Evolutionary conservation across 2,329 filamentous ascomycete species (phyloP), one percentile per base, ranked within the genome.

Genomic region (Alternaria tenuissima): DNA sequence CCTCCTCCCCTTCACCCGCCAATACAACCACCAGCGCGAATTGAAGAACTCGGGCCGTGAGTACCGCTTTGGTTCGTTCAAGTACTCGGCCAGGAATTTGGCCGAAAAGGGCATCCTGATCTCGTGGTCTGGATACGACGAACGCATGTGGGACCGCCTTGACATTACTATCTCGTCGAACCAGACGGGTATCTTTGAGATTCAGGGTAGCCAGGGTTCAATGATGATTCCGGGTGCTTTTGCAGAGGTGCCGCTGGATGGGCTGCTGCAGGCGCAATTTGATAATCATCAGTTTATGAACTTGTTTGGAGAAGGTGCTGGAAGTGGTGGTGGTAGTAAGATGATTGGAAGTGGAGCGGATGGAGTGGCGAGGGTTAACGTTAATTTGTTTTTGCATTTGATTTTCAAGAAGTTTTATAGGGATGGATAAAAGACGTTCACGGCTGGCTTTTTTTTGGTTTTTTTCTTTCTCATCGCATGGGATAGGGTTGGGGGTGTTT

Each of bases 341-440:
- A 36, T 36, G 32, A 14, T 36, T 14, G 32, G 32, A 5, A 16
- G 14, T 0, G 32, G 32, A 16, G 32, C 12, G 7, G 58, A 61
- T 20, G 73, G 80, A 0, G 76, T 77, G 65, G 85, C 97, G 76
- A 90, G 91, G 80, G 86, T 99, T 74, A 98, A 98, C 79, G 95
- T 99, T 74, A 99, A 99, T 82, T 80, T 99, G 75, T 88, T 99
- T 81, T 84, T 99, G 84, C 95, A 99, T 85, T 84, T 98, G 79
- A 87, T 99, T 69, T 98, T 98, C 85, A 96, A 96, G 87, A 99
- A 99, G 85, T 99, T 99, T 80, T 99, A 99, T 66, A 74, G 81
- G 63, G 82, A 84, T 48, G 68, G 70, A 84, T 48, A 66, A 69
- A 58, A 7, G 34, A 38, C 22, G 34, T 3, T n/a, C 6, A n/a